phyloP scores from a whole-genome alignment of 257 asterid species.

The Salvia hispanica region DNA sequence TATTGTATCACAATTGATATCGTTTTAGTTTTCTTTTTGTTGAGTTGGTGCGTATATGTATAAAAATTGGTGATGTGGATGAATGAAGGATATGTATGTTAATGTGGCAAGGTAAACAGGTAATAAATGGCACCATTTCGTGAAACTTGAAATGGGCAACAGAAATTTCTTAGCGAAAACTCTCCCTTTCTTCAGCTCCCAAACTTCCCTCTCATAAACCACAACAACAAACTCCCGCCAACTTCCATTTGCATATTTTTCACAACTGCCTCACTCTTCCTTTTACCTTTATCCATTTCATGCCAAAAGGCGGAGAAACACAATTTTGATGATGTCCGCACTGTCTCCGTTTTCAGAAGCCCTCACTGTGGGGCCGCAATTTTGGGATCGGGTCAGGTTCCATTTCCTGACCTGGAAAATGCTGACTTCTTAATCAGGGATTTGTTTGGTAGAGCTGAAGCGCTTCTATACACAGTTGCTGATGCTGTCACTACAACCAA shows the following conservation, averaged over 20 bases:
- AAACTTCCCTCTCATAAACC: slow-evolving; percentile 4
- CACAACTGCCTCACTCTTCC: neutral
- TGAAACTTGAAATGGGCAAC: too few relatives aligned
- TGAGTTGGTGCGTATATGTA: too few relatives aligned
- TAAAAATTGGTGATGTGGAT: too few relatives aligned
- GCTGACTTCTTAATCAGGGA: slow-evolving; percentile 57
- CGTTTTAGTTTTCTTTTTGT: too few relatives aligned
- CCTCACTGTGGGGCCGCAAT: slow-evolving; percentile 52
- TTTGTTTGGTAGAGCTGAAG: slow-evolving; percentile 73
- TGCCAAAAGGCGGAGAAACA: slow-evolving; percentile 4
- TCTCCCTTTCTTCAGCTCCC: neutral
- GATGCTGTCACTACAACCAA: slow-evolving; percentile 80
- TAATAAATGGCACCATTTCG: too few relatives aligned
- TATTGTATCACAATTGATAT: too few relatives aligned
- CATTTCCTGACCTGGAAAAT: slow-evolving; percentile 63
- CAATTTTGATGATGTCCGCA: slow-evolving; percentile 45
- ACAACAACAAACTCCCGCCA: neutral
- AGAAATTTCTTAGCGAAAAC: too few relatives aligned
- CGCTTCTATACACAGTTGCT: slow-evolving; percentile 77
- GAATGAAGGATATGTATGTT: too few relatives aligned
- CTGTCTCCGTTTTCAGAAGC: slow-evolving; percentile 57
- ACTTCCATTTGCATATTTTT: slow-evolving; percentile 14
- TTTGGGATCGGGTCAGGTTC: slow-evolving; percentile 74
- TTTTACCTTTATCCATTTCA: neutral
- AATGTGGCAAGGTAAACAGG: too few relatives aligned